Conservation (phyloP, 2,329 filamentous ascomycete genomes). For the Sphaerulina musiva region DNA sequence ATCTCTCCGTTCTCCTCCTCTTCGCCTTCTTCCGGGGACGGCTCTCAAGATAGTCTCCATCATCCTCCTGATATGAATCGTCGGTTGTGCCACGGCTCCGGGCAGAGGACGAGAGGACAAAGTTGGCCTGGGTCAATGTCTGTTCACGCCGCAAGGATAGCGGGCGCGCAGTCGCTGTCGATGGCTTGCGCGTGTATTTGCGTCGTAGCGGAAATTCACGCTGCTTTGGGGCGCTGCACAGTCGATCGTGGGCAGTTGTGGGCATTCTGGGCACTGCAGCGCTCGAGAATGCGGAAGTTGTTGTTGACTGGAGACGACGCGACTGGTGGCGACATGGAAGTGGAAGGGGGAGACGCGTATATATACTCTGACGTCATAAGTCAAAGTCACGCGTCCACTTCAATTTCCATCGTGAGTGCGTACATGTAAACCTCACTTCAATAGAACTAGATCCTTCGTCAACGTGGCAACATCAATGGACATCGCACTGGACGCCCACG, state of each 20-base stretch:
- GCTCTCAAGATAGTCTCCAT: conserved; percentile 8
- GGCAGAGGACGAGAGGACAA: conserved; percentile 8
- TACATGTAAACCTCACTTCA: too few species aligned
- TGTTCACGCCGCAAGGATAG: conserved; percentile 10
- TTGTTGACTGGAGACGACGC: background rate
- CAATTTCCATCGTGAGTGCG: too few species aligned
- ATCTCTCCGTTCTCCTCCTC: background rate
- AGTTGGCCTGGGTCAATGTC: conserved; percentile 22
- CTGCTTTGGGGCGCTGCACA: conserved; percentile 14
- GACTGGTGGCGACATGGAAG: background rate
- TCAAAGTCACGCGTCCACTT: too few species aligned
- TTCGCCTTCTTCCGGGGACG: conserved; percentile 10
- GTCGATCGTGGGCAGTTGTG: conserved; percentile 8
- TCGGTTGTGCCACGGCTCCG: background rate
- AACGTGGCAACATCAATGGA: conserved; percentile 10
- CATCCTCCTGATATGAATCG: conserved; percentile 5
- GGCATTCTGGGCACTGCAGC: conserved; percentile 9
- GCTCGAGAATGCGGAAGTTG: background rate
- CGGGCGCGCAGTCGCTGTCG: conserved; percentile 5
- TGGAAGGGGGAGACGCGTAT: too few species aligned
- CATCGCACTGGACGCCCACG: conserved; percentile 60
- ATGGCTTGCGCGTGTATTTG: conserved; percentile 4
- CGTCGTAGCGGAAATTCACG: conserved; percentile 8
- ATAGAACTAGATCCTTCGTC: background rate
- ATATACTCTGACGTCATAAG: too few species aligned